Evolutionary conservation across 352 stramenopile genomes (phyloP).

Genomic region (Globisporangium iwayamae): DNA sequence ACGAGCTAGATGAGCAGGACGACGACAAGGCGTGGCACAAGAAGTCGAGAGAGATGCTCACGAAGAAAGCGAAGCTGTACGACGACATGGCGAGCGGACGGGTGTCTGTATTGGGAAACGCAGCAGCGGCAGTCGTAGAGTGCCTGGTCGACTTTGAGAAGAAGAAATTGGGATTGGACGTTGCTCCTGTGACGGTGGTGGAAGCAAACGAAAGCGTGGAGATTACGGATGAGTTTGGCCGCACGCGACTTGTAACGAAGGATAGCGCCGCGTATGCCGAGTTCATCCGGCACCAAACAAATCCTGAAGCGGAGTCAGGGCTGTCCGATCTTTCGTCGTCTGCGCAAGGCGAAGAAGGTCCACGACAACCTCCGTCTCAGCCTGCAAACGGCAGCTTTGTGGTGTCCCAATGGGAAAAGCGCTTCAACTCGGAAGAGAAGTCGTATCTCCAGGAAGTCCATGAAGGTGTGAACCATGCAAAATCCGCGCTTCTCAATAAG

Average conservation of each 20-base stretch:
- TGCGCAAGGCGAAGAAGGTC: not conserved
- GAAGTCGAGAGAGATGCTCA: conserved; percentile 57
- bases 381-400: conserved; percentile 51
- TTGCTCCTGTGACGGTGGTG: not conserved
- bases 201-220: conserved; percentile 20
- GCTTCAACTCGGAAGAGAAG: conserved; percentile 62
- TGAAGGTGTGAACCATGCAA: conserved; percentile 38
- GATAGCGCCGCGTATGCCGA: conserved; percentile 34
- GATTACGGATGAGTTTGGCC: conserved; percentile 65
- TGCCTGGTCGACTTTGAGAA: conserved; percentile 78
- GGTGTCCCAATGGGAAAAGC: conserved; percentile 78
- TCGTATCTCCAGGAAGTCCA: conserved; percentile 65
- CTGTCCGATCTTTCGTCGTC: not conserved
- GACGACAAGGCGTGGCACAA: conserved; percentile 59
- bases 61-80: conserved; percentile 73
- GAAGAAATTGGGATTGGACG: conserved; percentile 12
- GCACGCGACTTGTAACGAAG: conserved; percentile 33
- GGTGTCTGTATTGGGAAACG: not conserved
- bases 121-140: conserved; percentile 27
- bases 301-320: not conserved
- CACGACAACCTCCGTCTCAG: not conserved
- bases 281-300: conserved; percentile 19
- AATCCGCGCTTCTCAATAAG: conserved; percentile 33
- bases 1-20: conserved; percentile 42
- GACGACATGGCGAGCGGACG: conserved; percentile 52